phyloP scores from a whole-genome alignment of 2,329 filamentous ascomycete genomes.

The Xylariaceae sp. region DNA sequence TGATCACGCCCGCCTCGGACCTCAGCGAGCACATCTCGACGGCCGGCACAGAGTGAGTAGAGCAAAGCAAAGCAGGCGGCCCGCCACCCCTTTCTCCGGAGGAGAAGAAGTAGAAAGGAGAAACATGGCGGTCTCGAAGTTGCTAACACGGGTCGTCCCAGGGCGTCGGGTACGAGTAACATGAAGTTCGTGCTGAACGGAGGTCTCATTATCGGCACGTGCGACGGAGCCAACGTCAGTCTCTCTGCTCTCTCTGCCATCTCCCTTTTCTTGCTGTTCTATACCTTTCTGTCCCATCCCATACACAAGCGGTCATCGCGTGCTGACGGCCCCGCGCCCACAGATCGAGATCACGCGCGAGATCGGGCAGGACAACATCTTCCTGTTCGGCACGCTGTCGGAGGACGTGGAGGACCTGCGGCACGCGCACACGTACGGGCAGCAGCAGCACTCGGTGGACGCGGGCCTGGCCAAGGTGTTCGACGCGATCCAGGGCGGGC shows the following conservation, averaged over 20 bases:
- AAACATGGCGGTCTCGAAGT: no score
- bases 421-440: conserved; percentile 77
- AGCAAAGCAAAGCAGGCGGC: no score
- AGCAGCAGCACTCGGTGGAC: conserved; percentile 71
- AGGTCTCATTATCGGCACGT: conserved; percentile 94
- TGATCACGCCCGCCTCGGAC: conserved; percentile 89
- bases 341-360: conserved; percentile 95
- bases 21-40: conserved; percentile 98
- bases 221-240: conserved; percentile 90
- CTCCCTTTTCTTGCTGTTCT: not conserved
- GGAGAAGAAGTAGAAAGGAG: not conserved
- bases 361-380: conserved; percentile 94
- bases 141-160: no score
- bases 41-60: conserved; percentile 79
- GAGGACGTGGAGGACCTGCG: conserved; percentile 96
- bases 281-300: not conserved
- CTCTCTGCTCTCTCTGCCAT: no score
- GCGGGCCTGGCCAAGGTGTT: conserved; percentile 74
- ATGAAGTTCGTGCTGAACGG: conserved; percentile 99
- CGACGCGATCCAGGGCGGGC: conserved; percentile 67
- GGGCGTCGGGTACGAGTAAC: conserved; percentile 80
- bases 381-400: conserved; percentile 92
- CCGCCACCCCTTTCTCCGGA: no score
- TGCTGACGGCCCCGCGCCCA: no score
- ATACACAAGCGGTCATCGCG: not conserved